Base-by-base conservation (phyloP, 148 eudicot genomes). In the Chenopodium album region DNA sequence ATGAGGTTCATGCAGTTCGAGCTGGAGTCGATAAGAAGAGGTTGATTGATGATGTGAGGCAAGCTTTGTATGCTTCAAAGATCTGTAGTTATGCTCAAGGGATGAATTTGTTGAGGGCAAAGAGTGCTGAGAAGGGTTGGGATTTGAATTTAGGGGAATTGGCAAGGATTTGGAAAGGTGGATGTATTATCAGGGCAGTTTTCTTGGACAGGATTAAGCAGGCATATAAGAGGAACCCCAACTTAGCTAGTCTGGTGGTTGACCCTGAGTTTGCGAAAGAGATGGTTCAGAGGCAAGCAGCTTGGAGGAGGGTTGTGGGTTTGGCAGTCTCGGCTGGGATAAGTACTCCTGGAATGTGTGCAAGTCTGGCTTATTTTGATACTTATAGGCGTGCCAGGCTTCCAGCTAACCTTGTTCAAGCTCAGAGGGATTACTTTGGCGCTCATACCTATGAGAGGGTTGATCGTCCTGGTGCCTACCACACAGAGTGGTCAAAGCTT, bases 351-450 rank as follows among this genome's bases (percentile, higher is more conserved):
- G 97, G 97, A 44, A 92, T 94, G 97, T 89, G 91, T 85, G 90
- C 94, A n/a, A 90, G 93, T 78, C 89, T 92, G 81, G 88, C 93
- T 60, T 94, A 94, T 79, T 92, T 92, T 20, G 97, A 91, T 79
- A 89, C 93, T 13, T 94, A 94, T 22, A 90, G 97, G 88, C 89
- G 97, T 23, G 90, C 89, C 14, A 83, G 93, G 62, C 91, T 92
- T 77, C 94, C 93, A 0, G 98, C 98, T 5, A 92, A 94, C 82
- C 93, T 94, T 78, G 94, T 94, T 76, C 98, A 94, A 86, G 97
- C 98, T 82, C 98, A 94, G 77, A 91, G 97, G 84, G 98, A 94
- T 82, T 94, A 90, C 86, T 94, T 94, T 75, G 96, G 96, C 63
- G 95, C 98, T 4, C 98, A 94, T 86, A 92, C 98, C 34, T 92